These are phyloP conservation scores for Botrytis paeoniae DNA, from an alignment of 2,329 filamentous ascomycete species.

Conservation along the genomic window DNA sequence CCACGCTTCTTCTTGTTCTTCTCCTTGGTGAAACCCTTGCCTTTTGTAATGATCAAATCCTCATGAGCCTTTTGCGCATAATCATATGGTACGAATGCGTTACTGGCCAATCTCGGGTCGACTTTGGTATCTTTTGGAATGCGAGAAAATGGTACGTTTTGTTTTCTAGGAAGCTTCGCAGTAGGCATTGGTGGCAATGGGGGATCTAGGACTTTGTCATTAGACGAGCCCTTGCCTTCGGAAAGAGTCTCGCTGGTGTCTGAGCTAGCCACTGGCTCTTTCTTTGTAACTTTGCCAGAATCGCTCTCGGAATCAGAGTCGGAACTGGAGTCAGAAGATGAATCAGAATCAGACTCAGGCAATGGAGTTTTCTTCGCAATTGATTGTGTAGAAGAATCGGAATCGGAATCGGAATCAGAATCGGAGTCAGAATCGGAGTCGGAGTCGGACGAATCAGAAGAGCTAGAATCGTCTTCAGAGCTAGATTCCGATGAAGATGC, in stretches of 20 bases:
- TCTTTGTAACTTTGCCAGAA: conserved; percentile 45
- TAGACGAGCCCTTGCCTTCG: conserved; percentile 30
- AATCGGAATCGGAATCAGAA: conserved; percentile 32
- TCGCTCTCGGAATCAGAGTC: conserved; percentile 42
- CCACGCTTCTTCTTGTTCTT: conserved; percentile 99
- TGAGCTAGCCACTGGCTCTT: conserved; percentile 38
- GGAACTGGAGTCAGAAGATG: conserved; percentile 35
- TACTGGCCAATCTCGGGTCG: conserved; percentile 69
- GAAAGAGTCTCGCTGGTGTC: conserved; percentile 38
- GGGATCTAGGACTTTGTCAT: conserved; percentile 31
- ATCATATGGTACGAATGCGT: conserved; percentile 77
- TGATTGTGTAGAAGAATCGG: conserved; percentile 33
- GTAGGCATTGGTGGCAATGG: conserved; percentile 39
- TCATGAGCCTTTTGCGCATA: conserved; percentile 88
- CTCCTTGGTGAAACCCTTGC: conserved; percentile 98
- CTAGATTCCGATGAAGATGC: conserved; percentile 30
- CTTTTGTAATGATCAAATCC: conserved; percentile 85
- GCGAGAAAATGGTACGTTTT: conserved; percentile 71
- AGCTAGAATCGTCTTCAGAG: conserved; percentile 40
- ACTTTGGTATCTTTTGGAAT: conserved; percentile 67
- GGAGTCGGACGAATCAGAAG: conserved; percentile 34
- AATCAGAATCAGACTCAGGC: conserved; percentile 35
- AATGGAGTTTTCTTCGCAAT: conserved; percentile 33
- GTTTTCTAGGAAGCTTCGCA: conserved; percentile 45
- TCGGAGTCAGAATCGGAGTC: conserved; percentile 37